Evolutionary conservation across 2,329 filamentous ascomycete genomes (phyloP), one percentile per base, ranked within the genome.

Genomic region (Fusarium brachygibbosum): DNA sequence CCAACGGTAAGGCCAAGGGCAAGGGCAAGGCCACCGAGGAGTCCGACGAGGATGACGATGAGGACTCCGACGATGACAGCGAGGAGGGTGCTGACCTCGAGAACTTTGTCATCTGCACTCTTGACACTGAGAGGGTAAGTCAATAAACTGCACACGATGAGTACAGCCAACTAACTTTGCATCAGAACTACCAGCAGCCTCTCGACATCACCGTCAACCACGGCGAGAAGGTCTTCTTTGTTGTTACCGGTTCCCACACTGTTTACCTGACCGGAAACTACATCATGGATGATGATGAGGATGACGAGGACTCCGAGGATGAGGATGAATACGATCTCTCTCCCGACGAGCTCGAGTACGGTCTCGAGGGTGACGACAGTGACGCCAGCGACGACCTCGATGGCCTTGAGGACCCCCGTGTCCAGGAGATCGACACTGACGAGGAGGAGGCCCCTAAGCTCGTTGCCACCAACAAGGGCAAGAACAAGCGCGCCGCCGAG

Each of bases 231-330:
- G 91, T 98, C 71, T 97, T 93, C 87, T 98, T 99, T 85, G 88
- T 92, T 78, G 94, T 97, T 71, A 90, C 88, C 66, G 96, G 96
- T 75, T 96, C 93, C 68, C 94, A 98, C 86, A 89, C 92, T 69
- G 86, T 99, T 77, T 96, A 91, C 83, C 88, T 99, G 64, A 98
- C 95, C 68, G 96, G 96, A 75, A 99, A 99, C 88, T 98, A 97
- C 82, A 88, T 99, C 73, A 88, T 96, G 77, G 87, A 91, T 46
- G 87, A 90, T 51, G 86, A 88, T 48, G 87, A 88, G 50, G 87
- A 88, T 21, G 87, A 88, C 19, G 86, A 88, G 21, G 87, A 89
- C 19, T 87, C 89, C 42, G 89, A 91, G 10, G 87, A 90, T 50
- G 88, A 90, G 63, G 88, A 90, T 63, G 91, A 93, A 63, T 96